Conservation (phyloP, 1,139 yeast species). For the Candida glucosophila region DNA sequence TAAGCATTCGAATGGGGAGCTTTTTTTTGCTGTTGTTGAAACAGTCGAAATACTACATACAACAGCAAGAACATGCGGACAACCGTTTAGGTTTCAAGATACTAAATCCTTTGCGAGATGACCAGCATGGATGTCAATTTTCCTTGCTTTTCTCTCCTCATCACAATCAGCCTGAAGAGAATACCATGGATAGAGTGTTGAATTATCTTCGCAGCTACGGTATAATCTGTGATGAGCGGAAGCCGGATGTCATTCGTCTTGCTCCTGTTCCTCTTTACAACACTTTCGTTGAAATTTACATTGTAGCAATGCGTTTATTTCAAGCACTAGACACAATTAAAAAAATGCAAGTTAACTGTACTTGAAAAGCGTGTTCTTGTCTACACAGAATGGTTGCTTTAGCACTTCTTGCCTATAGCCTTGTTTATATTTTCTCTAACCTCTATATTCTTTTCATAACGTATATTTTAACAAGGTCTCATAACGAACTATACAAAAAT, state of each 20-base stretch:
- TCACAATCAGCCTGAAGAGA: conserved; percentile 19
- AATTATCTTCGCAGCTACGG: conserved; percentile 45
- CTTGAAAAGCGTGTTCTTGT: too few relatives aligned
- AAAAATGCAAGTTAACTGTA: too few relatives aligned
- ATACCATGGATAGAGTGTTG: conserved; percentile 60
- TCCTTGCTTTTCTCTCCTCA: conserved; percentile 61
- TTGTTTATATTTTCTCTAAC: too few relatives aligned
- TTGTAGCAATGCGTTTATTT: conserved; percentile 39
- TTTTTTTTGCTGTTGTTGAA: conserved; percentile 43
- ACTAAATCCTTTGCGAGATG: conserved; percentile 56
- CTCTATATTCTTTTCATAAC: too few relatives aligned
- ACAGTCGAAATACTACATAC: conserved; percentile 34
- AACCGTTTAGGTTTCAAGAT: conserved; percentile 47
- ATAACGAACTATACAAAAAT: too few relatives aligned
- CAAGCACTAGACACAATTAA: conserved; percentile 21
- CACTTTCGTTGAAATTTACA: conserved; percentile 54
- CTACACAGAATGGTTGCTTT: too few relatives aligned
- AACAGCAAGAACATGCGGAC: conserved; percentile 12
- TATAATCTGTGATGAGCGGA: conserved; percentile 77
- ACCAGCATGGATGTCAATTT: conserved; percentile 72
- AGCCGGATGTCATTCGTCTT: conserved; percentile 78
- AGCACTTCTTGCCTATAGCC: too few relatives aligned
- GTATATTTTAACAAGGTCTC: too few relatives aligned
- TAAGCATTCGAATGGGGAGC: conserved; percentile 51
- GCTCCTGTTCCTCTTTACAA: conserved; percentile 85